These are phyloP conservation scores for Xylaria sp. DNA, from an alignment of 2,329 filamentous ascomycete species.

Conservation along the genomic window DNA sequence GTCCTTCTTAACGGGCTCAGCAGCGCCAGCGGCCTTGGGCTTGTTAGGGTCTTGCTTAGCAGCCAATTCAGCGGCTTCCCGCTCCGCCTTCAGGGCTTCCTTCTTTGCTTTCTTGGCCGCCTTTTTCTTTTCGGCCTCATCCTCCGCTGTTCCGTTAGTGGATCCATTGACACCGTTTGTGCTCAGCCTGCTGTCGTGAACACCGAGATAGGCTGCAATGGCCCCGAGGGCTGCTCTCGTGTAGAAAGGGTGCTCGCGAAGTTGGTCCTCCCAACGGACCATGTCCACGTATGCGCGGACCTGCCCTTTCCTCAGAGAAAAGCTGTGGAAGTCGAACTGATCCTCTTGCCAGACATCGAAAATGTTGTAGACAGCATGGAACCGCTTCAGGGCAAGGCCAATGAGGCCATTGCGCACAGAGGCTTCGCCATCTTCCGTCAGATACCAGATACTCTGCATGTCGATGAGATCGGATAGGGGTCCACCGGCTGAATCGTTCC, in stretches of 20 bases:
- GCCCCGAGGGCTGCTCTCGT: slow-evolving; percentile 76
- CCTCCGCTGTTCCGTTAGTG: slow-evolving; percentile 43
- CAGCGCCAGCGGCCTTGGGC: slow-evolving; percentile 53
- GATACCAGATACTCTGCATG: slow-evolving; percentile 98
- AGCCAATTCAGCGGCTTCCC: slow-evolving; percentile 71
- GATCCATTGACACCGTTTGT: slow-evolving; percentile 58
- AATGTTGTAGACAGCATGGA: slow-evolving; percentile 81
- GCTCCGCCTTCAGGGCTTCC: slow-evolving; percentile 67
- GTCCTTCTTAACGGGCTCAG: slow-evolving; percentile 78
- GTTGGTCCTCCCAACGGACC: slow-evolving; percentile 88
- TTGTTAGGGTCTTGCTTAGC: slow-evolving; percentile 83
- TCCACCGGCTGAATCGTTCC: slow-evolving; percentile 81
- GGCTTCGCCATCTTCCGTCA: slow-evolving; percentile 91
- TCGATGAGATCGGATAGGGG: slow-evolving; percentile 87
- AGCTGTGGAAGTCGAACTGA: slow-evolving; percentile 97
- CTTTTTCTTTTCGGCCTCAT: slow-evolving; percentile 72
- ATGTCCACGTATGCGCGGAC: slow-evolving; percentile 93
- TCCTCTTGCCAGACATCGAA: slow-evolving; percentile 98
- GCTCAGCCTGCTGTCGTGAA: slow-evolving; percentile 69
- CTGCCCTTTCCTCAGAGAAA: slow-evolving; percentile 94
- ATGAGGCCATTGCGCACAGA: slow-evolving; percentile 76
- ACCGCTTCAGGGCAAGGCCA: slow-evolving; percentile 84
- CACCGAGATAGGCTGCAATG: slow-evolving; percentile 70
- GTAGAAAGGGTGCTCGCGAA: slow-evolving; percentile 92
- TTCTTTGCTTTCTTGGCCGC: slow-evolving; percentile 86